Percentiles rank a stretch among this genome's conserved stretches.
Conservation (phyloP, 2,329 filamentous ascomycete genomes). For the Exophiala dermatitidis region DNA sequence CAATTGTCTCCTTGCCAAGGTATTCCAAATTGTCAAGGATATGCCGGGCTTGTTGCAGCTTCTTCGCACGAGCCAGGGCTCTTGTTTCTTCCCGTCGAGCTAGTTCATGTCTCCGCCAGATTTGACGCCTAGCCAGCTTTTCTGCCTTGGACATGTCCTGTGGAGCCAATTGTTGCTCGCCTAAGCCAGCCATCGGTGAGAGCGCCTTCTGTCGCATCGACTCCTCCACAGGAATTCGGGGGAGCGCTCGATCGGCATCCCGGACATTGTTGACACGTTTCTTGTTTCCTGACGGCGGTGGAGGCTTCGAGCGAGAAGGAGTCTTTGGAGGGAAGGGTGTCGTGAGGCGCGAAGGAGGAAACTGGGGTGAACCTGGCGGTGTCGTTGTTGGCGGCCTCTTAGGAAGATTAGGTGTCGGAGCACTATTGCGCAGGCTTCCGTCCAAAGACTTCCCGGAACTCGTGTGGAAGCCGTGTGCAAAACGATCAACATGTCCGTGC, state of each 20-base stretch:
- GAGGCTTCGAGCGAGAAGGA: neutral
- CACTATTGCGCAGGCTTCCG: neutral
- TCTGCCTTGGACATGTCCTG: neutral
- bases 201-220: neutral
- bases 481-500: neutral
- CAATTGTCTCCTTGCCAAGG: neutral
- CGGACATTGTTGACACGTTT: neutral
- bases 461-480: conserved; percentile 8
- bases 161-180: neutral
- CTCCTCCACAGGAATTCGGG: neutral
- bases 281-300: neutral
- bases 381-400: conserved; percentile 1
- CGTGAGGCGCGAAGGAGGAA: neutral
- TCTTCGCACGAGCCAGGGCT: neutral
- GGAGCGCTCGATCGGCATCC: neutral
- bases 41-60: neutral
- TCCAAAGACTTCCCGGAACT: neutral
- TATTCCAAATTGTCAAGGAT: neutral
- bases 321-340: neutral
- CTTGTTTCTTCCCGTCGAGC: neutral
- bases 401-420: conserved; percentile 4
- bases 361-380: neutral
- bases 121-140: neutral
- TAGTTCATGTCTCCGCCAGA: neutral
- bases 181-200: neutral